These are phyloP conservation scores for Uncinocarpus reesii DNA, from an alignment of 2,329 filamentous ascomycete species.

Conservation along the genomic window DNA sequence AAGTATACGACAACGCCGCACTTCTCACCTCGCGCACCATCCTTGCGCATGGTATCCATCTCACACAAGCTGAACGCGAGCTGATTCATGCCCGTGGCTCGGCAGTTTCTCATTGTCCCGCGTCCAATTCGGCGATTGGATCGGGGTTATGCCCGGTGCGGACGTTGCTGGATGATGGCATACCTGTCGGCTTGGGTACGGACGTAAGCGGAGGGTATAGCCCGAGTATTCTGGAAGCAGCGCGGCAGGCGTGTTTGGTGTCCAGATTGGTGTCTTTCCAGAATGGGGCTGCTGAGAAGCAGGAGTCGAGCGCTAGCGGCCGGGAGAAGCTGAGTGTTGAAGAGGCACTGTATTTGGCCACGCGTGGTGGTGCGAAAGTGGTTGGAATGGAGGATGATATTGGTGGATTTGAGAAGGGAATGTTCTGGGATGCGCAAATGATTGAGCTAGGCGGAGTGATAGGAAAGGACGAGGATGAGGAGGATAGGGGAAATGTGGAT, in stretches of 20 bases:
- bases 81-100: slow-evolving; percentile 52
- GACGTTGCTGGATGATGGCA: slow-evolving; percentile 59
- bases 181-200: slow-evolving; percentile 77
- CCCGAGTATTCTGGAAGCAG: slow-evolving; percentile 70
- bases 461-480: slow-evolving; percentile 19
- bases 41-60: slow-evolving; percentile 74
- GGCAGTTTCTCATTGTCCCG: slow-evolving; percentile 77
- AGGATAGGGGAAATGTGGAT: slow-evolving; percentile 58
- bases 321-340: slow-evolving; percentile 61
- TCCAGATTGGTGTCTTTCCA: slow-evolving; percentile 58
- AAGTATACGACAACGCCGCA: slow-evolving; percentile 64
- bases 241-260: slow-evolving; percentile 67
- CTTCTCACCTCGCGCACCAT: slow-evolving; percentile 65
- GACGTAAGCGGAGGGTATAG: slow-evolving; percentile 85
- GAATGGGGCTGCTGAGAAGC: slow-evolving; percentile 21
- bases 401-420: slow-evolving; percentile 74
- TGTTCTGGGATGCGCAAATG: slow-evolving; percentile 85
- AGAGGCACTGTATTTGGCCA: slow-evolving; percentile 78
- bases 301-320: background rate
- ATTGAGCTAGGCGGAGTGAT: slow-evolving; percentile 50
- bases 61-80: slow-evolving; percentile 55
- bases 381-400: slow-evolving; percentile 62
- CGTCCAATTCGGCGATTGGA: slow-evolving; percentile 72
- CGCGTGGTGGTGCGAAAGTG: slow-evolving; percentile 73
- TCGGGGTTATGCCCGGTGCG: slow-evolving; percentile 69